Evolutionary conservation across 768 basidiomycete genomes (phyloP).

Genomic region (Hortiboletus flavorubellus): DNA sequence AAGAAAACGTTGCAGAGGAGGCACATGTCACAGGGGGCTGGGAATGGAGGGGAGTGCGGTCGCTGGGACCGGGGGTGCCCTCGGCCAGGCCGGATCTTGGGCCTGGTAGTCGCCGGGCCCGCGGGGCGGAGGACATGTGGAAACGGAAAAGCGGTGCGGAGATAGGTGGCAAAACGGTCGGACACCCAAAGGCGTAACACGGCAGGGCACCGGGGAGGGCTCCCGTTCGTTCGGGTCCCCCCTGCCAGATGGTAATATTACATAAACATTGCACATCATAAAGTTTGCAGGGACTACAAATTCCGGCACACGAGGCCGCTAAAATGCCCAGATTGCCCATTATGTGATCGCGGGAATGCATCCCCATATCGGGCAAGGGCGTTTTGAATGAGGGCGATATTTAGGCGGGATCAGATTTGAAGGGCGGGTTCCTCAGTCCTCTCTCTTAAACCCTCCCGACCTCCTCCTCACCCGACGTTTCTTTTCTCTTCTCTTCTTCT

Average conservation of each 20-base stretch:
- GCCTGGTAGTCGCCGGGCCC: constrained; percentile 20
- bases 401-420: constrained; percentile 31
- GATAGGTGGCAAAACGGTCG: constrained; percentile 18
- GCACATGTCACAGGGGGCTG: constrained; percentile 22
- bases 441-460: constrained; percentile 19
- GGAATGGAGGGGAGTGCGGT: constrained; percentile 5
- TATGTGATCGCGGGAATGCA: background rate
- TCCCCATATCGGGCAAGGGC: constrained; percentile 10
- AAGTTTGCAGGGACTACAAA: constrained; percentile 30
- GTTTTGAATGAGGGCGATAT: constrained; percentile 22
- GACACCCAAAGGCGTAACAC: constrained; percentile 14
- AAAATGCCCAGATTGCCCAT: constrained; percentile 22
- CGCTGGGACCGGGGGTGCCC: constrained; percentile 12
- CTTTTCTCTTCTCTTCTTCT: constrained; percentile 28
- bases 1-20: constrained; percentile 32
- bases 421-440: constrained; percentile 28
- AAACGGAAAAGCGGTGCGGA: constrained; percentile 14
- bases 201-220: constrained; percentile 28
- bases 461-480: constrained; percentile 40
- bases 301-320: constrained; percentile 33
- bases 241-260: constrained; percentile 28
- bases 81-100: constrained; percentile 30
- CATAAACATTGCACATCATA: constrained; percentile 23
- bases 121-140: constrained; percentile 19
- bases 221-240: constrained; percentile 8